phyloP scores from a whole-genome alignment of 140 eudicot genomes.

The Erigeron philadelphicus region DNA sequence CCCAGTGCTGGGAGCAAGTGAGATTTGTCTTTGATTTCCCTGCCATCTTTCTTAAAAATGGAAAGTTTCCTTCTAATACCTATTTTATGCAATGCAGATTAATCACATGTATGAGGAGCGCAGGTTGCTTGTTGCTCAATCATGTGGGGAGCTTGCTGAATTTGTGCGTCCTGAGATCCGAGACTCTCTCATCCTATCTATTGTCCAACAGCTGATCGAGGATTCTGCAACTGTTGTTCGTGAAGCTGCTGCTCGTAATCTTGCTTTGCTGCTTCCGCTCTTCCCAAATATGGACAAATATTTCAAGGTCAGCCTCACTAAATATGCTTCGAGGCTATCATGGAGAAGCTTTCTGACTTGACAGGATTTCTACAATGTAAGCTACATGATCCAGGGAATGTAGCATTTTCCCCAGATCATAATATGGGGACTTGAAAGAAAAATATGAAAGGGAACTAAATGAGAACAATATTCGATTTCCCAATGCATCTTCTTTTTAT shows the following conservation, averaged over 20 bases:
- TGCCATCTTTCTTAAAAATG: neutral
- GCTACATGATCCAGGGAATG: conserved; percentile 91
- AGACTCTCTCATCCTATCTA: conserved; percentile 87
- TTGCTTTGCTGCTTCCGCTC: conserved; percentile 94
- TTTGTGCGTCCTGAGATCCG: conserved; percentile 96
- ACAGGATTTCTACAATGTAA: conserved; percentile 94
- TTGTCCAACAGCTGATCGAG: conserved; percentile 89
- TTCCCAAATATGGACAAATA: conserved; percentile 90
- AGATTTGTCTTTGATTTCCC: conserved; percentile 28
- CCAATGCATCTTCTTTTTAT: conserved; percentile 36
- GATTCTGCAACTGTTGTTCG: conserved; percentile 94
- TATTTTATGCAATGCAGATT: conserved; percentile 45
- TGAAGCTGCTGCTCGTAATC: conserved; percentile 95
- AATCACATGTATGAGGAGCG: conserved; percentile 96
- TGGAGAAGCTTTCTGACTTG: conserved; percentile 94
- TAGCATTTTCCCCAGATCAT: conserved; percentile 66
- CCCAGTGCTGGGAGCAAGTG: conserved; percentile 99
- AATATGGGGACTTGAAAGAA: conserved; percentile 49
- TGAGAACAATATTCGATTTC: conserved; percentile 18
- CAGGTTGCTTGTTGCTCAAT: conserved; percentile 97
- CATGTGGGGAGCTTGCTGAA: conserved; percentile 95
- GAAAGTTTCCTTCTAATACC: neutral
- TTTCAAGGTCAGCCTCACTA: conserved; percentile 99
- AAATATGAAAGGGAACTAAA: conserved; percentile 17
- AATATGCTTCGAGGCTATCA: conserved; percentile 94